Conservation (phyloP, 225 moss, liverwort and hornwort species). For the Thuidium tamariscinum region DNA sequence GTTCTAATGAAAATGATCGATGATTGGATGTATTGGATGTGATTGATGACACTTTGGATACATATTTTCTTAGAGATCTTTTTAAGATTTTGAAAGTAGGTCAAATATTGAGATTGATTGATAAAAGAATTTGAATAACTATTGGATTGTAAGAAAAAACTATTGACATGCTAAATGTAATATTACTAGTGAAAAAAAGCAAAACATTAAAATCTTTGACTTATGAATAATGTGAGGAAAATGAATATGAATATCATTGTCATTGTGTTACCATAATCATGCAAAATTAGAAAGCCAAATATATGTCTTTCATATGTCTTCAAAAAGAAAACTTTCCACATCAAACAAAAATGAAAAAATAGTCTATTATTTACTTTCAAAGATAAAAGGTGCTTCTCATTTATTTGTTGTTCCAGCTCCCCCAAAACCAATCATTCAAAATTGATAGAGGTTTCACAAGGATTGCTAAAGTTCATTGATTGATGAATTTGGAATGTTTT, state of each 20-base stretch:
- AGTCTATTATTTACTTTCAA: neutral
- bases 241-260: neutral
- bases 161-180: neutral
- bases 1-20: neutral
- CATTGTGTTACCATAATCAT: neutral
- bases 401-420: neutral
- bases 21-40: too few relatives aligned
- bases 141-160: neutral
- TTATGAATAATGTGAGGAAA: neutral
- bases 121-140: neutral
- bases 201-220: neutral
- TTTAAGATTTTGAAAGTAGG: neutral
- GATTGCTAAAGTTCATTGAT: neutral
- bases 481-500: neutral
- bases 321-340: neutral
- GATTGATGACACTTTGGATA: neutral
- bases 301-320: neutral
- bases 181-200: neutral
- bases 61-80: neutral
- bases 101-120: neutral
- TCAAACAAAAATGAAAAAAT: neutral
- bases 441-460: neutral
- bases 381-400: neutral
- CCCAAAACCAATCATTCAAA: accelerated
- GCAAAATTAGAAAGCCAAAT: neutral